Evolutionary conservation across 176 grass and related monocot species (phyloP), one percentile per base, ranked within the genome.

Genomic region (Alloteropsis semialata): DNA sequence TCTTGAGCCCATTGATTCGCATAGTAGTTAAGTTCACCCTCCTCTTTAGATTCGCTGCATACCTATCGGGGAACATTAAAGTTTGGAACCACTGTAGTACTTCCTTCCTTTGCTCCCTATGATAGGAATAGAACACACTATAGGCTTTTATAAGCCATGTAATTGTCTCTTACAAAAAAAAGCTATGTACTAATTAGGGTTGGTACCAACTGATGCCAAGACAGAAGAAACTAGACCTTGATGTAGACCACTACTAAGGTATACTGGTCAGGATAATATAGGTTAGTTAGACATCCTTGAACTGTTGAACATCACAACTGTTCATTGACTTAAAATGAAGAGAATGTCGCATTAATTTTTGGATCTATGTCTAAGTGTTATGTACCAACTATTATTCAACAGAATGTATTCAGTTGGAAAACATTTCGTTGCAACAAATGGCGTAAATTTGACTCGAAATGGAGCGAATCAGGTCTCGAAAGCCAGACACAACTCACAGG

Each of bases 191-290:
- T n/a, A n/a, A n/a, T 79, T 88, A 41, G 71, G 75, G 65, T 66
- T 63, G 34, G 44, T 48, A 79, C 75, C 65, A 79, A 74, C 67
- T 74, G 62, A 50, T 69, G 19, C 59, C 46, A 56, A 62, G 45
- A 53, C 42, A 21, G 30, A 62, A 44, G 55, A 64, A 84, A 78
- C 65, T 64, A 45, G 38, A 45, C 57, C 46, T 46, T 73, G 37
- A 72, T 57, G 57, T 79, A 24, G 75, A 72, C 73, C 65, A 44
- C 72, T 12, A 34, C 15, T 15, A 73, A 55, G 16, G 10, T 33
- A 10, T 42, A 28, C 46, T 55, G 32, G 46, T 72, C 59, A 58
- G 5, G 49, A 22, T 57, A 21, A 41, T 25, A n/a, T n/a, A 61
- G 10, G 60, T 54, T 54, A 10, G 69, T 64, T 74, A 33, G 46